phyloP scores from a whole-genome alignment of 768 basidiomycete species.

The Austroboletus eburneus region DNA sequence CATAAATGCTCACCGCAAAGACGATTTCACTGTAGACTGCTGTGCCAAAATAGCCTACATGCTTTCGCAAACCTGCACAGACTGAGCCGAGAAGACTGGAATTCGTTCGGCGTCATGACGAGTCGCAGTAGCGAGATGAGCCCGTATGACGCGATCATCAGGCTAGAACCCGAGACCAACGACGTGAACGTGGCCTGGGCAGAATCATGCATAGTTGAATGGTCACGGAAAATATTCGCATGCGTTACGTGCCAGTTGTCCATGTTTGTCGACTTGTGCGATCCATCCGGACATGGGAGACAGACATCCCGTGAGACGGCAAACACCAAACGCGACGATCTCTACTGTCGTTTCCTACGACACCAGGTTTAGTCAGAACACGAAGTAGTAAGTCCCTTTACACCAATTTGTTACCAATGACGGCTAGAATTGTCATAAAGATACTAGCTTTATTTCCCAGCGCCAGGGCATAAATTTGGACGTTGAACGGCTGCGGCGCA shows the following conservation, averaged over 20 bases:
- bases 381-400: slow-evolving; percentile 17
- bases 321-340: slow-evolving; percentile 89
- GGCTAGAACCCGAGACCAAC: slow-evolving; percentile 79
- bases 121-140: slow-evolving; percentile 75
- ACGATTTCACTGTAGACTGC: slow-evolving; percentile 69
- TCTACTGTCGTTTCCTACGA: slow-evolving; percentile 78
- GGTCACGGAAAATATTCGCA: slow-evolving; percentile 69
- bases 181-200: slow-evolving; percentile 93
- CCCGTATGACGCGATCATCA: slow-evolving; percentile 85
- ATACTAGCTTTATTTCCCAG: slow-evolving; percentile 74
- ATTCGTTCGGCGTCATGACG: slow-evolving; percentile 69
- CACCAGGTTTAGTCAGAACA: not conserved
- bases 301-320: slow-evolving; percentile 89
- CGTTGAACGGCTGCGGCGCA: slow-evolving; percentile 91
- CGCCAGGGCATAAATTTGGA: slow-evolving; percentile 80
- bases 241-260: slow-evolving; percentile 81
- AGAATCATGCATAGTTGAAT: slow-evolving; percentile 84
- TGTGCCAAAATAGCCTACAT: slow-evolving; percentile 66
- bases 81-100: slow-evolving; percentile 68
- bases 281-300: slow-evolving; percentile 84
- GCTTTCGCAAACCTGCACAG: slow-evolving; percentile 62
- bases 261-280: slow-evolving; percentile 59
- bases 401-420: slow-evolving; percentile 80
- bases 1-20: slow-evolving; percentile 70
- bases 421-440: slow-evolving; percentile 85